Evolutionary conservation across 306 rosid genomes (phyloP).

Genomic region (Acacia crassicarpa): DNA sequence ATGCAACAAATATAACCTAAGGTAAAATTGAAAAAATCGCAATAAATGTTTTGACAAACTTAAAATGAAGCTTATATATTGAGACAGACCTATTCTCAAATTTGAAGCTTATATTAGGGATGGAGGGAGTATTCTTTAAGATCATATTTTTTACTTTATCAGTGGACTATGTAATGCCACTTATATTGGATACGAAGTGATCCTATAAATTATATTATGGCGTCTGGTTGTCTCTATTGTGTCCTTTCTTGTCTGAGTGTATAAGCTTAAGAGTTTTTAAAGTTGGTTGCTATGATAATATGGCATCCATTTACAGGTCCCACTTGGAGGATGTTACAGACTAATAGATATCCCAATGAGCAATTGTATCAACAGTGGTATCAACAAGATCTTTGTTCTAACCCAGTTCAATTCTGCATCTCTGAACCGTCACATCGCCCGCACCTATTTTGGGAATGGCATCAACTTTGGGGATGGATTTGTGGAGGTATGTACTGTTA

Average conservation of each 20-base stretch:
- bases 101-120: too few species aligned
- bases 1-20: too few species aligned
- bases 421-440: constrained; percentile 87
- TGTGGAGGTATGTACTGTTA: constrained; percentile 63
- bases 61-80: too few species aligned
- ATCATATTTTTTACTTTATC: not conserved
- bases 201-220: not conserved
- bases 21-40: too few species aligned
- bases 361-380: constrained; percentile 90
- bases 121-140: too few species aligned
- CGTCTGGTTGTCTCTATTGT: not conserved
- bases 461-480: constrained; percentile 90
- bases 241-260: not conserved
- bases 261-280: not conserved
- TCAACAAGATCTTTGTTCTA: constrained; percentile 77
- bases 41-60: too few species aligned
- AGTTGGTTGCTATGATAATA: not conserved
- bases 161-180: not conserved
- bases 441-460: constrained; percentile 84
- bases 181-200: not conserved
- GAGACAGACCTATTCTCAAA: too few species aligned
- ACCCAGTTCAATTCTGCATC: constrained; percentile 95
- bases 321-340: constrained; percentile 94
- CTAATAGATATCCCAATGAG: constrained; percentile 97
- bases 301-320: constrained; percentile 59